phyloP scores from a whole-genome alignment of 23 red algal species.

The Gracilaria vermiculophylla region DNA sequence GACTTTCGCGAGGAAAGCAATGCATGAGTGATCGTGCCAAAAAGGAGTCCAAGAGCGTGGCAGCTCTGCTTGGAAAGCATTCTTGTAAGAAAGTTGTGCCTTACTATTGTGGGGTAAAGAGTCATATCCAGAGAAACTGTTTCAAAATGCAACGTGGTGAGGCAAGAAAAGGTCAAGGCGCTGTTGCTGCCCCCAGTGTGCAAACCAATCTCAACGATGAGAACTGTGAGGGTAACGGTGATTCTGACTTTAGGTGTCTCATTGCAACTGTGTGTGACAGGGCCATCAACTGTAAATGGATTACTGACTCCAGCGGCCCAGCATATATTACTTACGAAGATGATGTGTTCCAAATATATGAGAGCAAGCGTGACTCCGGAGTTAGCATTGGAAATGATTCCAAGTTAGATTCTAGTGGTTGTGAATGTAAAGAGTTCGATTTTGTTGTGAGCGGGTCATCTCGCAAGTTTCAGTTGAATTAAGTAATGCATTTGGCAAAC shows the following conservation, averaged over 20 bases:
- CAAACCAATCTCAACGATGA: too few species aligned
- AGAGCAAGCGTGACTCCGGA: background rate
- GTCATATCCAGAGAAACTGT: background rate
- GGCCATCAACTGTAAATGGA: slow-evolving; percentile 10
- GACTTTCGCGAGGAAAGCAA: background rate
- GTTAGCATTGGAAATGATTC: slow-evolving; percentile 6
- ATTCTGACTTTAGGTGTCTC: background rate
- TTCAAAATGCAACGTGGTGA: background rate
- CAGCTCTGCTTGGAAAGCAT: background rate
- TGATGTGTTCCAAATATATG: slow-evolving; percentile 18
- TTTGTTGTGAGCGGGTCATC: background rate
- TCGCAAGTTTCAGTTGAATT: background rate
- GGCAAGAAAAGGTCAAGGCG: background rate
- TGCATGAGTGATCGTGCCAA: background rate
- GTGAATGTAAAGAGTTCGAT: background rate
- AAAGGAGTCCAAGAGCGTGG: background rate
- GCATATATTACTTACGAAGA: slow-evolving; percentile 26
- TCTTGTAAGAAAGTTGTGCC: background rate
- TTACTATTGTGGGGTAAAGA: background rate
- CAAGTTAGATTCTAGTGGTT: background rate
- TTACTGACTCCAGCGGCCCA: slow-evolving; percentile 17
- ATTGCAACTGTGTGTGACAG: background rate
- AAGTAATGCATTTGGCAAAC: slow-evolving; percentile 2
- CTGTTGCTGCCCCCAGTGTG: background rate
- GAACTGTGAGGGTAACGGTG: background rate